phyloP scores from a whole-genome alignment of 225 moss, liverwort and hornwort genomes.

The Polytrichum formosum region DNA sequence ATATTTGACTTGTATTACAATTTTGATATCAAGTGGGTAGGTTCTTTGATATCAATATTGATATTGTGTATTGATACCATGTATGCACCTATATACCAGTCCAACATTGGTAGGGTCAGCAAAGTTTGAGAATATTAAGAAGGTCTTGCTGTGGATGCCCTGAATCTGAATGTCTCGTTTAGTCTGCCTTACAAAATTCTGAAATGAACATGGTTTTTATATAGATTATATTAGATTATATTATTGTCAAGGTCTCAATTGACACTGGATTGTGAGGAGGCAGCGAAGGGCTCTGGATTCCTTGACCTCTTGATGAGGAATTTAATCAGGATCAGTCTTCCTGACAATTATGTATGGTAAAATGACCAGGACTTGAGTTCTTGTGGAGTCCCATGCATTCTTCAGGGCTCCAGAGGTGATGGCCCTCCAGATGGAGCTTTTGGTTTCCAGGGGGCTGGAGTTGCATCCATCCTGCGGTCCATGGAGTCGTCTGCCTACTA shows the following conservation, averaged over 20 bases:
- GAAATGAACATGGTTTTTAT: neutral
- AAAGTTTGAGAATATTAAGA: too few species aligned
- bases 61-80: too few species aligned
- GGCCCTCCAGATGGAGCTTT: constrained; percentile 40
- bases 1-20: too few species aligned
- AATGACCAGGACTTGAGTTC: constrained; percentile 53
- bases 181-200: neutral
- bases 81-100: too few species aligned
- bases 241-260: neutral
- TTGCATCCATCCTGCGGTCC: constrained; percentile 35
- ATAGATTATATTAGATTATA: constrained; percentile 12
- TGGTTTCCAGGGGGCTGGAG: constrained; percentile 12
- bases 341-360: too few species aligned
- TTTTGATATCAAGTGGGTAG: too few species aligned
- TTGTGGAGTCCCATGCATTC: constrained; percentile 72
- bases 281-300: neutral
- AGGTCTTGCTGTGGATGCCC: too few species aligned
- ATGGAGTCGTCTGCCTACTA: constrained; percentile 51
- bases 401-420: constrained; percentile 16
- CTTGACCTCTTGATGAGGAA: neutral
- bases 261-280: neutral
- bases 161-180: too few species aligned
- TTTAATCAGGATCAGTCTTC: too few species aligned
- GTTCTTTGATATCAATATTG: too few species aligned
- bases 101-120: too few species aligned